These are phyloP conservation scores for Magnolia officinalis DNA, from an alignment of 164 flowering plant genomes.

Conservation along the genomic window DNA sequence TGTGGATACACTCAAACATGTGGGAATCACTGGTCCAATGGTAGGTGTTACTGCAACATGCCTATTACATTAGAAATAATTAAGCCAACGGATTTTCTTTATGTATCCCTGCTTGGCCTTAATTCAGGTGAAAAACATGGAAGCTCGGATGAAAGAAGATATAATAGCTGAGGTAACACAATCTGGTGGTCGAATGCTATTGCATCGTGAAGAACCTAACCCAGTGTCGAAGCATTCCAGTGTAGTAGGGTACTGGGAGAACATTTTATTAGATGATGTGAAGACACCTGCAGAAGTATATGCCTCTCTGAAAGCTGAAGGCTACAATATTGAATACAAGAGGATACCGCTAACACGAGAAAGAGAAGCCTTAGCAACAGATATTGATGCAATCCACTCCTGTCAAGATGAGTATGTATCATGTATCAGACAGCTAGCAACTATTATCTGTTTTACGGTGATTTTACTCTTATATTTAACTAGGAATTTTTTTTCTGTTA, in stretches of 20 bases:
- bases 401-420: slow-evolving; percentile 31
- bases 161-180: slow-evolving; percentile 65
- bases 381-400: slow-evolving; percentile 83
- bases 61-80: background rate
- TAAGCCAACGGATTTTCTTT: background rate
- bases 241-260: slow-evolving; percentile 96
- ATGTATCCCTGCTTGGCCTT: background rate
- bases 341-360: slow-evolving; percentile 91
- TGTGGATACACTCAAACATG: slow-evolving; percentile 92
- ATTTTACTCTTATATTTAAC: background rate
- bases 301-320: slow-evolving; percentile 55
- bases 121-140: slow-evolving; percentile 90
- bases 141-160: slow-evolving; percentile 87
- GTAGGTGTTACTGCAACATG: slow-evolving; percentile 32
- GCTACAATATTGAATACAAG: slow-evolving; percentile 55
- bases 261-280: slow-evolving; percentile 71
- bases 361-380: slow-evolving; percentile 83
- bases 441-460: background rate
- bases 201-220: slow-evolving; percentile 89
- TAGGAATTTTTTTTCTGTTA: background rate
- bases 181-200: slow-evolving; percentile 82
- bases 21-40: slow-evolving; percentile 87
- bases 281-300: slow-evolving; percentile 90
- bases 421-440: background rate
- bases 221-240: slow-evolving; percentile 61